A percentile compares a stretch with the other conserved stretches of the same genome.
Evolutionary conservation across 495 filamentous ascomycete genomes (phyloP).

Genomic region (Penicillium chermesinum): DNA sequence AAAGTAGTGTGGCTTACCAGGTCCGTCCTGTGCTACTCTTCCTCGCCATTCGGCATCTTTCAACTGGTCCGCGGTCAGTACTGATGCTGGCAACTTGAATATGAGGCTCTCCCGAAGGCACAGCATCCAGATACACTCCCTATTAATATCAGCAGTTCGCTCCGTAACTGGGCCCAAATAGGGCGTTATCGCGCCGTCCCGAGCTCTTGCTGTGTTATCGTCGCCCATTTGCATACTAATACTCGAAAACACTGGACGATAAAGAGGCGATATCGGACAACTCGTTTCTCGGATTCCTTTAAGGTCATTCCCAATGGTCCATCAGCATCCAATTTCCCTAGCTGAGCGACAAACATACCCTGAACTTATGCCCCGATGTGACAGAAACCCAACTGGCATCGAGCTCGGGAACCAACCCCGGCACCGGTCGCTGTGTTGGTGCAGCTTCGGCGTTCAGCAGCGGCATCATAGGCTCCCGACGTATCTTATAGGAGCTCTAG

Average conservation of each 20-base stretch:
- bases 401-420: no score
- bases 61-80: no score
- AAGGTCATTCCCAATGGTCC: neutral
- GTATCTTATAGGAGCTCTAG: no score
- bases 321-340: no score
- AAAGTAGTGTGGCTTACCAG: slow-evolving; percentile 35
- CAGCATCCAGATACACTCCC: neutral
- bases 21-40: slow-evolving; percentile 61
- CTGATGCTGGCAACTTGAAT: no score
- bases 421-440: no score
- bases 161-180: neutral
- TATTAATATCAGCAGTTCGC: neutral
- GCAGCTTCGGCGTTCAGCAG: no score
- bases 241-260: neutral
- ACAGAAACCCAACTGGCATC: no score
- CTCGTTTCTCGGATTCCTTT: neutral
- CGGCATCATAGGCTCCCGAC: no score
- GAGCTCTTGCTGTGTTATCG: neutral
- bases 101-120: no score
- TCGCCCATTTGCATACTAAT: neutral
- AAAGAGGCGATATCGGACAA: neutral
- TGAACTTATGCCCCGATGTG: no score
- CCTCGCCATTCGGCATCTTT: slow-evolving; percentile 52
- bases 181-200: neutral
- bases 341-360: no score